Percentiles rank a stretch among this genome's conserved stretches.
Evolutionary conservation across 352 stramenopile species (phyloP).

Genomic region (Phytophthora brassicae): DNA sequence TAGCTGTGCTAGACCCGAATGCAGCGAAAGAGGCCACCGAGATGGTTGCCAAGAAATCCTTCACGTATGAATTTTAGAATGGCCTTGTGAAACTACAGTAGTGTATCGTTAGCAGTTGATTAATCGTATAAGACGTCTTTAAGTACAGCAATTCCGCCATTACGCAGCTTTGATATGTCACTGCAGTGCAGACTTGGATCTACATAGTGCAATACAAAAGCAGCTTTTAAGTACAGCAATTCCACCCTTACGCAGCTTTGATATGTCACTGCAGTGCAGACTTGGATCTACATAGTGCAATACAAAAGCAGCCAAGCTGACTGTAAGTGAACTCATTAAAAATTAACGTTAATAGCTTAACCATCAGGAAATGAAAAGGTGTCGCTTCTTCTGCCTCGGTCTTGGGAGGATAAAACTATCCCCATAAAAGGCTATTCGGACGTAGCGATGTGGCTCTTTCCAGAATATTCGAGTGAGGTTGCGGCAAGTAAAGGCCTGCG

Average conservation of each 20-base stretch:
- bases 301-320: too few species aligned
- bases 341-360: too few species aligned
- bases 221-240: too few species aligned
- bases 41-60: slow-evolving; percentile 42
- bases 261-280: too few species aligned
- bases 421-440: slow-evolving; percentile 10
- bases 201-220: too few species aligned
- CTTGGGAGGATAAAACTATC: not conserved
- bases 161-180: not conserved
- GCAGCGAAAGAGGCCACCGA: slow-evolving; percentile 28
- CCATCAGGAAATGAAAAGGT: too few species aligned
- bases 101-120: slow-evolving; percentile 1
- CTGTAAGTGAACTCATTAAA: too few species aligned
- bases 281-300: too few species aligned
- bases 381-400: too few species aligned
- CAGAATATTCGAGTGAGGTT: not conserved
- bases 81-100: not conserved
- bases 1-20: slow-evolving; percentile 36
- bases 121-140: slow-evolving; percentile 15
- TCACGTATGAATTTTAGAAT: slow-evolving; percentile 48
- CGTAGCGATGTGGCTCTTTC: not conserved
- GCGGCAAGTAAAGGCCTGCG: slow-evolving; percentile 4
- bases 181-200: too few species aligned
- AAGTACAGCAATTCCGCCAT: too few species aligned
- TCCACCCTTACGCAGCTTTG: too few species aligned